These are phyloP conservation scores for Piper longum DNA, from an alignment of 164 flowering plant genomes.

Conservation along the genomic window DNA sequence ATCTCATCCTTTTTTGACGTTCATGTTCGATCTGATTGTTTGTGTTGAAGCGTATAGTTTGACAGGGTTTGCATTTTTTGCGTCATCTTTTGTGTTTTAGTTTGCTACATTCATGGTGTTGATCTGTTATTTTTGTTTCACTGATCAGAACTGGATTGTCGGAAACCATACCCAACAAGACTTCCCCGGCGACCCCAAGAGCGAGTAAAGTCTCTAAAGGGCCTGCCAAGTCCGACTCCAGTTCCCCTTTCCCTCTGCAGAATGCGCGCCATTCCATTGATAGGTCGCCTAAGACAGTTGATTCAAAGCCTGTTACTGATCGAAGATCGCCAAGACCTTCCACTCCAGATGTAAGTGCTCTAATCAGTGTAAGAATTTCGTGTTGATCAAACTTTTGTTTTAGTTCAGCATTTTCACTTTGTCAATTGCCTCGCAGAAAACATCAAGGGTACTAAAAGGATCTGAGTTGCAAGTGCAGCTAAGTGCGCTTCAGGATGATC, in stretches of 20 bases:
- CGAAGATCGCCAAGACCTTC: constrained; percentile 34
- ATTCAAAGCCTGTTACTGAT: constrained; percentile 34
- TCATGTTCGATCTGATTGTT: not conserved
- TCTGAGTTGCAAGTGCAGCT: constrained; percentile 61
- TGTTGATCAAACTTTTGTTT: not conserved
- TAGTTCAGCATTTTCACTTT: constrained; percentile 2
- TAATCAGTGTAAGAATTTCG: not conserved
- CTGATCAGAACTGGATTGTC: constrained; percentile 48
- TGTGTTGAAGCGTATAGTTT: not conserved
- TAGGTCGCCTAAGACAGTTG: constrained; percentile 48
- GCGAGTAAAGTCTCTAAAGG: constrained; percentile 32
- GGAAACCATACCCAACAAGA: constrained; percentile 45
- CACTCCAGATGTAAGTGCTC: constrained; percentile 47
- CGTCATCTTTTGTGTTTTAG: not conserved
- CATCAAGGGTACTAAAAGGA: constrained; percentile 39
- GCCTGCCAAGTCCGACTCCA: constrained; percentile 44
- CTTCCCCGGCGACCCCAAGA: constrained; percentile 59
- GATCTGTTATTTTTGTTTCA: constrained; percentile 2
- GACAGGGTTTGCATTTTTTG: not conserved
- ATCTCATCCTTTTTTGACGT: not conserved
- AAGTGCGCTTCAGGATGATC: constrained; percentile 51
- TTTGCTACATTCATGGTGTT: not conserved
- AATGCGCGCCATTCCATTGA: constrained; percentile 48
- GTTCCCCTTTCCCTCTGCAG: constrained; percentile 45
- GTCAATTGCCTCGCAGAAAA: constrained; percentile 31